phyloP scores from a whole-genome alignment of 2,329 filamentous ascomycete species.

The Grosmannia clavigera region DNA sequence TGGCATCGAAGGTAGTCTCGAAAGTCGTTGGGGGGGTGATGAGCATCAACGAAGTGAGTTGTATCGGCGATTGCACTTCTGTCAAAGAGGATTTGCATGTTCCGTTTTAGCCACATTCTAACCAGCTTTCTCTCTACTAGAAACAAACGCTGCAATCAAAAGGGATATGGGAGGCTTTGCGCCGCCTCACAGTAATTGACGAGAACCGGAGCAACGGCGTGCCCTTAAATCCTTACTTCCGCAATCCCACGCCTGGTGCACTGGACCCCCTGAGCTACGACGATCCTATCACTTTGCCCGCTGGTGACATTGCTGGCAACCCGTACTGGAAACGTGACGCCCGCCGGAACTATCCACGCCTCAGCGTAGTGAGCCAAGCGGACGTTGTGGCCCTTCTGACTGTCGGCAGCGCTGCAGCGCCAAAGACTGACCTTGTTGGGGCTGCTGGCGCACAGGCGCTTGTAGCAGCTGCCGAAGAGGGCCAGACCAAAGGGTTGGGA shows the following conservation, averaged over 20 bases:
- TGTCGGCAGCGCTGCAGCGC: slow-evolving; percentile 68
- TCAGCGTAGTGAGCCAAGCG: slow-evolving; percentile 69
- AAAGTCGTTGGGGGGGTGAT: slow-evolving; percentile 43
- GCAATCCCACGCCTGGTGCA: slow-evolving; percentile 68
- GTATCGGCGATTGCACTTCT: background rate
- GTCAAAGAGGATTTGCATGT: too few species aligned
- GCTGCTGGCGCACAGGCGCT: slow-evolving; percentile 51
- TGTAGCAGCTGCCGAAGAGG: slow-evolving; percentile 63
- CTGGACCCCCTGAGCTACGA: slow-evolving; percentile 60
- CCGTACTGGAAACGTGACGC: slow-evolving; percentile 92
- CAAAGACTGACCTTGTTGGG: slow-evolving; percentile 69
- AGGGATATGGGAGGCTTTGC: slow-evolving; percentile 78
- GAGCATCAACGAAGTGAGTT: slow-evolving; percentile 45
- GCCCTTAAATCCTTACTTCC: slow-evolving; percentile 85
- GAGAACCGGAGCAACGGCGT: slow-evolving; percentile 82
- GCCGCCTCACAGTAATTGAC: slow-evolving; percentile 68
- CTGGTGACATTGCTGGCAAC: slow-evolving; percentile 80
- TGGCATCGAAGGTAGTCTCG: slow-evolving; percentile 49
- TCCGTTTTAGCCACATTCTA: background rate
- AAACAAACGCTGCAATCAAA: slow-evolving; percentile 92
- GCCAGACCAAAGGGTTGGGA: slow-evolving; percentile 58
- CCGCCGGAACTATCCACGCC: slow-evolving; percentile 68
- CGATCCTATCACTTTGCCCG: slow-evolving; percentile 74
- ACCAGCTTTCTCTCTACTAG: slow-evolving; percentile 32
- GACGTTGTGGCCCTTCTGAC: slow-evolving; percentile 77